Percentiles rank a stretch among this genome's conserved stretches.
phyloP scores from a whole-genome alignment of 768 basidiomycete genomes.

The Lepiota brunneoincarnata region DNA sequence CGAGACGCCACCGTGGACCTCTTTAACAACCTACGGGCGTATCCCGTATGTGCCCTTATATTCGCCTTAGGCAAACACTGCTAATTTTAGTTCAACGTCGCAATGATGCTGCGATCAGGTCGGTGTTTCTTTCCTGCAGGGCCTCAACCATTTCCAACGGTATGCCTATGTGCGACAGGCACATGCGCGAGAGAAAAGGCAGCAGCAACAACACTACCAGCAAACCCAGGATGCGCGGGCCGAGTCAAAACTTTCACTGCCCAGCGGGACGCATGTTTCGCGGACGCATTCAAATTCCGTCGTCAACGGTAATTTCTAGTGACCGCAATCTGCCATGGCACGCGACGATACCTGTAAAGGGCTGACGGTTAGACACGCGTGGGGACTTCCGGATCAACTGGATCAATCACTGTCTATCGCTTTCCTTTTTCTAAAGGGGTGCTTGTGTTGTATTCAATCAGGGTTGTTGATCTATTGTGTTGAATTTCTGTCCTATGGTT shows the following conservation, averaged over 20 bases:
- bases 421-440: neutral
- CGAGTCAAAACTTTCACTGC: conserved; percentile 7
- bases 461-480: neutral
- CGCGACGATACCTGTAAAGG: neutral
- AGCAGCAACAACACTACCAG: conserved; percentile 28
- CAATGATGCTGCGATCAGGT: conserved; percentile 43
- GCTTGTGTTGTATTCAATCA: neutral
- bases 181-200: conserved; percentile 54
- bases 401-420: conserved; percentile 5
- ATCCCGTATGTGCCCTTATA: conserved; percentile 54
- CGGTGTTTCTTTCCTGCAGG: conserved; percentile 72
- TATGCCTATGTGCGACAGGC: conserved; percentile 87
- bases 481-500: neutral
- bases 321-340: neutral
- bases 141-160: conserved; percentile 85
- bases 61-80: conserved; percentile 11
- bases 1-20: conserved; percentile 81
- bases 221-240: conserved; percentile 1
- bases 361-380: neutral
- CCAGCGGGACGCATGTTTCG: conserved; percentile 17
- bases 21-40: conserved; percentile 73
- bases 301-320: conserved; percentile 7
- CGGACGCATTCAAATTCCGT: conserved; percentile 33
- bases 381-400: conserved; percentile 3
- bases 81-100: conserved; percentile 2